Base-by-base conservation (phyloP, 768 basidiomycete species). In the Tephrocybe sp. region DNA sequence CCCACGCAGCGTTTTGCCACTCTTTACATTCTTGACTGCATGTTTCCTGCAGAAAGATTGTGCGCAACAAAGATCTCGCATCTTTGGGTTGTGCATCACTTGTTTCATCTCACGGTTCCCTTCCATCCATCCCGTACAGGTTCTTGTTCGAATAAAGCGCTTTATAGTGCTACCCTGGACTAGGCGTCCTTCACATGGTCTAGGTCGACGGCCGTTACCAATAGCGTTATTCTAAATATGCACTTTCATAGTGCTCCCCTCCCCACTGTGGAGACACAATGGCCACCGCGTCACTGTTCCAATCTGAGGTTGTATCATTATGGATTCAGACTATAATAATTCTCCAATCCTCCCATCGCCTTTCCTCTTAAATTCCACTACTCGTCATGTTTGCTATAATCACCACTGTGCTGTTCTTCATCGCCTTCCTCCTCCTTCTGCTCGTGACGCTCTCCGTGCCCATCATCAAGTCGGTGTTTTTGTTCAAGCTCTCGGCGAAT, bases 391-490 rank as follows among this genome's bases (percentile, higher is more conserved):
- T 65, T 51, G 61, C 63, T 48, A 53, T 65, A 12, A 46, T 78
- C 21, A 62, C 73, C 3, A 70, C 80, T 37, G 54, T 78, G 37
- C 63, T 81, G 34, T 57, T 76, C 51, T 74, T 82, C 61, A 60
- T 74, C 24, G 80, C 81, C 4, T 86, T 83, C 61, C 55, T 87
- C 32, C 73, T 87, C 26, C 69, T 87, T 25, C 74, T 88, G 44
- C 73, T 87, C 12, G 80, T 81, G 30, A 79, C 82, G 20, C 73
- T 86, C 45, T 85, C 84, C 7, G 74, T 76, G 17, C 84, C 84
- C 14, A 78, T 85, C 62, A 78, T 81, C 71, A 57, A 71, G 61
- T 62, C 69, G 52, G 78, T 87, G 43, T 81, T 74, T 66, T 72
- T 85, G 44, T 81, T 86, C 61, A 68, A 71, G 34, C 70, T 85